Evolutionary conservation across 768 basidiomycete genomes (phyloP).

Genomic region (Auricularia heimuer): DNA sequence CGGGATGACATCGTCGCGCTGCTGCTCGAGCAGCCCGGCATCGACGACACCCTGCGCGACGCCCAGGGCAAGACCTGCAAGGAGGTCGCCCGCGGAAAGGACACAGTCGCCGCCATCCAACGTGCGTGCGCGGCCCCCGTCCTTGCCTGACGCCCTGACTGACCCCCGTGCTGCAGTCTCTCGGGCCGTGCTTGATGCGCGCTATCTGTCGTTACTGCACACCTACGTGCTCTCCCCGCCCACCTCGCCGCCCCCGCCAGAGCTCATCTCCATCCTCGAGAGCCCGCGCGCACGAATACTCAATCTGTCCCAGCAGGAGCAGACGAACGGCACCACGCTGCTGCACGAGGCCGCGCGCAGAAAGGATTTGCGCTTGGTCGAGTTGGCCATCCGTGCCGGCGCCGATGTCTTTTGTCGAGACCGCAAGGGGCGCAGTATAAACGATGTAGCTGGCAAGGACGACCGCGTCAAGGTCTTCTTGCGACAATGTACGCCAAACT

Average conservation of each 20-base stretch:
- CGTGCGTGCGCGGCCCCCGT: slow-evolving; percentile 29
- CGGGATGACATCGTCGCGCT: slow-evolving; percentile 63
- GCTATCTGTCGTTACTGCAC: slow-evolving; percentile 62
- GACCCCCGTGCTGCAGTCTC: slow-evolving; percentile 43
- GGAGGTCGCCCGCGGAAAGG: slow-evolving; percentile 65
- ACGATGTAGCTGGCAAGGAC: slow-evolving; percentile 62
- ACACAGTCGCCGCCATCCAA: slow-evolving; percentile 55
- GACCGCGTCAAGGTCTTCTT: slow-evolving; percentile 76
- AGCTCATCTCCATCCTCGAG: slow-evolving; percentile 48
- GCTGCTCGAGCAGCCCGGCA: slow-evolving; percentile 66
- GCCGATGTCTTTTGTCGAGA: slow-evolving; percentile 86
- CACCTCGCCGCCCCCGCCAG: slow-evolving; percentile 20
- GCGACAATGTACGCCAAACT: slow-evolving; percentile 56
- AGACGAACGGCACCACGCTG: slow-evolving; percentile 63
- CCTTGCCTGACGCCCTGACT: slow-evolving; percentile 11
- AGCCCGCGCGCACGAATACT: slow-evolving; percentile 61
- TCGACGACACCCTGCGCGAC: slow-evolving; percentile 73
- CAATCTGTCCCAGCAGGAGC: slow-evolving; percentile 74
- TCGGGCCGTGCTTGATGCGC: slow-evolving; percentile 61
- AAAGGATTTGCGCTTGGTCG: slow-evolving; percentile 70
- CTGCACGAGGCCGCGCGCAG: slow-evolving; percentile 82
- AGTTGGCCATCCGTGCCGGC: slow-evolving; percentile 75
- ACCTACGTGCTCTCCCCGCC: slow-evolving; percentile 59
- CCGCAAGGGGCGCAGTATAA: slow-evolving; percentile 53
- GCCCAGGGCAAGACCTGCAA: slow-evolving; percentile 52